These are phyloP conservation scores for Rhamnella rubrinervis DNA, from an alignment of 331 rosid species.

Conservation along the genomic window DNA sequence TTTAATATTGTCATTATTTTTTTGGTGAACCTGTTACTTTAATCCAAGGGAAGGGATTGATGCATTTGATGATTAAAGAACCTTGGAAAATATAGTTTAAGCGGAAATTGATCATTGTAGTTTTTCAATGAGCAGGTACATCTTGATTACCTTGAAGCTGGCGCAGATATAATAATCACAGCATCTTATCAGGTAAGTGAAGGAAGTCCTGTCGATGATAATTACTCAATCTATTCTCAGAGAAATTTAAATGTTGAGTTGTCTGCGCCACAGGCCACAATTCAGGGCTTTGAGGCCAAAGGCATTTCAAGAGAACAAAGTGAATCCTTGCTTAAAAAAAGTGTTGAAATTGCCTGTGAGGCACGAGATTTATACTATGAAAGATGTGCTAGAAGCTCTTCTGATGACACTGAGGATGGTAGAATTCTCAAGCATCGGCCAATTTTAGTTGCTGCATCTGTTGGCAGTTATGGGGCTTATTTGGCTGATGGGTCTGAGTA, in stretches of 20 bases:
- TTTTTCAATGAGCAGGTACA: conserved; percentile 61
- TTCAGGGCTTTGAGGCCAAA: conserved; percentile 79
- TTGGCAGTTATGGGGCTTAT: conserved; percentile 98
- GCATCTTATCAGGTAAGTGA: conserved; percentile 78
- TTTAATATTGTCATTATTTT: too few relatives aligned
- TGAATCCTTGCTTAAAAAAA: conserved; percentile 65
- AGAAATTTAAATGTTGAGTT: not conserved
- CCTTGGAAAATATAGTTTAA: not conserved
- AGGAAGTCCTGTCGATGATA: conserved; percentile 2
- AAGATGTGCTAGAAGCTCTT: conserved; percentile 42
- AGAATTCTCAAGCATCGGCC: conserved; percentile 59
- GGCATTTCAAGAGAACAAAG: conserved; percentile 65
- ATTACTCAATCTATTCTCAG: not conserved
- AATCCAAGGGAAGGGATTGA: too few relatives aligned
- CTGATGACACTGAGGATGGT: conserved; percentile 34
- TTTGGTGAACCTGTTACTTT: too few relatives aligned
- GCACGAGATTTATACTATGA: conserved; percentile 60
- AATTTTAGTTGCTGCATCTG: conserved; percentile 80
- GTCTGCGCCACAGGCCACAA: conserved; percentile 67
- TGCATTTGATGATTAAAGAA: too few relatives aligned
- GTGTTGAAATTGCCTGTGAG: conserved; percentile 79
- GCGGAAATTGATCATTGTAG: conserved; percentile 4
- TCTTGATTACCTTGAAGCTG: conserved; percentile 91
- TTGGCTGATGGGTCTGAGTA: conserved; percentile 99
- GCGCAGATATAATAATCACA: conserved; percentile 85